Conservation (phyloP, 208 protist genomes). For the Acanthamoeba culbertsoni region DNA sequence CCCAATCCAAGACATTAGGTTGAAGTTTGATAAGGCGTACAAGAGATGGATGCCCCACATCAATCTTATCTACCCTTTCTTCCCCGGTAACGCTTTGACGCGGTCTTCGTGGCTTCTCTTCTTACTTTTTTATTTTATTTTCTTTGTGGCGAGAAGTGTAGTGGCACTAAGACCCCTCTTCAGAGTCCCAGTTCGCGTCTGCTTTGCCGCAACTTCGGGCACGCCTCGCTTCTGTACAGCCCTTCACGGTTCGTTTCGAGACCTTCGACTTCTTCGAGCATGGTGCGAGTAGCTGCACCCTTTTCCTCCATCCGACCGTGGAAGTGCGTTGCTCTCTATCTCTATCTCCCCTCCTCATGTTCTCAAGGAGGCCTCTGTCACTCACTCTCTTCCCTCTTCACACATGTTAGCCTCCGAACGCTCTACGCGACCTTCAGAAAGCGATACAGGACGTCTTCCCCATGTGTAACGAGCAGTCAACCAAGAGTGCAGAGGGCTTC, state of each 20-base stretch:
- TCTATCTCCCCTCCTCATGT: too few relatives aligned
- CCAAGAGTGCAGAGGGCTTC: conserved; percentile 58
- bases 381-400: neutral
- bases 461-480: conserved; percentile 60
- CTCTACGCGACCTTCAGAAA: conserved; percentile 54
- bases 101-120: too few relatives aligned
- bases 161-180: neutral
- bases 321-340: neutral
- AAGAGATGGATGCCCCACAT: conserved; percentile 51
- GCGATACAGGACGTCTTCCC: conserved; percentile 52
- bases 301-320: conserved; percentile 17
- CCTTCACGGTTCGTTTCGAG: conserved; percentile 48
- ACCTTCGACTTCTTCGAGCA: conserved; percentile 55
- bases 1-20: conserved; percentile 42
- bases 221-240: neutral
- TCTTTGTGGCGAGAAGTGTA: neutral
- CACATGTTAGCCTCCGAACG: conserved; percentile 51
- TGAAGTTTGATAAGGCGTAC: conserved; percentile 57
- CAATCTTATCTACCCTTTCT: conserved; percentile 57
- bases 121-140: neutral
- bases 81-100: neutral
- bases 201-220: neutral
- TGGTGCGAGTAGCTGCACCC: conserved; percentile 16
- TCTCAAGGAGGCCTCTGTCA: neutral
- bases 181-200: neutral